Percentiles rank a stretch among this genome's conserved stretches.
These are phyloP conservation scores for Melanomma pulvis-pyrius DNA, from an alignment of 495 filamentous ascomycete species.

Conservation along the genomic window DNA sequence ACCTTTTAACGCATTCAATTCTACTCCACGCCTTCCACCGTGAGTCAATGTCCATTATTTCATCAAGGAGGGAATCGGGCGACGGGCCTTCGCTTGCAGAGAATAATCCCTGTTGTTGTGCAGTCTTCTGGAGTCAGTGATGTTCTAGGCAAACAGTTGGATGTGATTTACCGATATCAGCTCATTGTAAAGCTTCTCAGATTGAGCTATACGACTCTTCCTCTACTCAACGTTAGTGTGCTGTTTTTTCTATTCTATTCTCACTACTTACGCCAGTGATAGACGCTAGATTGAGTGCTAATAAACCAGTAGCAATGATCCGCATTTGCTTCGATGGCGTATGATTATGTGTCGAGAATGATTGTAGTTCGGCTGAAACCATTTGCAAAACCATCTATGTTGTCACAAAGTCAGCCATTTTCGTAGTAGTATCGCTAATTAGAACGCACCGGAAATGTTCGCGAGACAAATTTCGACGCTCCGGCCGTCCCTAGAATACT, in stretches of 20 bases:
- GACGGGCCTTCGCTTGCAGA: conserved; percentile 52
- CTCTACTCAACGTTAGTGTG: conserved; percentile 45
- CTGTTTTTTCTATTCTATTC: background rate
- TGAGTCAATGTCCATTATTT: conserved; percentile 52
- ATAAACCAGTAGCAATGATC: conserved; percentile 52
- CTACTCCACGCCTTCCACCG: conserved; percentile 60
- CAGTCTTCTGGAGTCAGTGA: conserved; percentile 43
- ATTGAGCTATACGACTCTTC: conserved; percentile 51
- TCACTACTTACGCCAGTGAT: conserved; percentile 52
- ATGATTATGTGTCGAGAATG: conserved; percentile 47
- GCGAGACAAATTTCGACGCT: conserved; percentile 52
- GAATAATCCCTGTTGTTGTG: conserved; percentile 57
- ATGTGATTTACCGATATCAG: conserved; percentile 51
- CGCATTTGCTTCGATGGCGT: conserved; percentile 48
- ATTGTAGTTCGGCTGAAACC: conserved; percentile 49
- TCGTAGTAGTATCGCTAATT: conserved; percentile 23
- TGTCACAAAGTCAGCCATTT: background rate
- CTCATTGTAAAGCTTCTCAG: conserved; percentile 56
- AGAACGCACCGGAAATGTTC: conserved; percentile 50
- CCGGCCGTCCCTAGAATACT: conserved; percentile 55
- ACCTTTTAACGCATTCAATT: conserved; percentile 57
- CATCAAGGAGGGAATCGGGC: conserved; percentile 52
- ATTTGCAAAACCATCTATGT: conserved; percentile 49
- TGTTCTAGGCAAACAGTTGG: background rate
- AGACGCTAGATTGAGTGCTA: conserved; percentile 55